These are phyloP conservation scores for Aspergillus versicolor DNA, from an alignment of 2,329 filamentous ascomycete genomes.

Conservation along the genomic window DNA sequence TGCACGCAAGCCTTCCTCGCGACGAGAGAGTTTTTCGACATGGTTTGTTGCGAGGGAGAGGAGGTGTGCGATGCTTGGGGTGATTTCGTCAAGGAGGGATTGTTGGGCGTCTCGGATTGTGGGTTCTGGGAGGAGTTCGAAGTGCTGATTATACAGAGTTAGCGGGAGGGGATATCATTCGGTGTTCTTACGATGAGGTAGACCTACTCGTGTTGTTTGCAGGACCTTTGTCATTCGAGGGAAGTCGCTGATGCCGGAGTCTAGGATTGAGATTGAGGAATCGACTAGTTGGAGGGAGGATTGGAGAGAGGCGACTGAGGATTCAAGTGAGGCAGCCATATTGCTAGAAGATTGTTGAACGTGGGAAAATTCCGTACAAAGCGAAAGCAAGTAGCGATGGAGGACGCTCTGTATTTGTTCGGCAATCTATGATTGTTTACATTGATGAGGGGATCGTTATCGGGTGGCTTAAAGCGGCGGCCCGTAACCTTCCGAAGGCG, in stretches of 20 bases:
- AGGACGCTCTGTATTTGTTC: neutral
- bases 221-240: slow-evolving; percentile 62
- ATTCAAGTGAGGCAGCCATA: slow-evolving; percentile 52
- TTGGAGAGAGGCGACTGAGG: slow-evolving; percentile 60
- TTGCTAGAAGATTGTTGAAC: neutral
- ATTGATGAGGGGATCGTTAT: slow-evolving; percentile 21
- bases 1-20: slow-evolving; percentile 79
- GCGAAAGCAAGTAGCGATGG: neutral
- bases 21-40: slow-evolving; percentile 76
- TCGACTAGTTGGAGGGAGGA: slow-evolving; percentile 62
- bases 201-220: slow-evolving; percentile 60
- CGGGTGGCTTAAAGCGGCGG: slow-evolving; percentile 32
- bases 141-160: slow-evolving; percentile 61
- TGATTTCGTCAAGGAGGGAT: slow-evolving; percentile 81
- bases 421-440: slow-evolving; percentile 20
- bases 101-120: slow-evolving; percentile 79
- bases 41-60: slow-evolving; percentile 80
- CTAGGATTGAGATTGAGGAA: slow-evolving; percentile 62
- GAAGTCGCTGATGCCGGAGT: slow-evolving; percentile 63
- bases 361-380: neutral
- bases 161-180: too few relatives aligned
- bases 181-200: neutral
- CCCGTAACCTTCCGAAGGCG: slow-evolving; percentile 21
- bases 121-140: slow-evolving; percentile 85
- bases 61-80: slow-evolving; percentile 77